Percentiles rank a stretch among this genome's conserved stretches.
phyloP scores from a whole-genome alignment of 1,284 basidiomycete species.

The Microbotryum saponariae region DNA sequence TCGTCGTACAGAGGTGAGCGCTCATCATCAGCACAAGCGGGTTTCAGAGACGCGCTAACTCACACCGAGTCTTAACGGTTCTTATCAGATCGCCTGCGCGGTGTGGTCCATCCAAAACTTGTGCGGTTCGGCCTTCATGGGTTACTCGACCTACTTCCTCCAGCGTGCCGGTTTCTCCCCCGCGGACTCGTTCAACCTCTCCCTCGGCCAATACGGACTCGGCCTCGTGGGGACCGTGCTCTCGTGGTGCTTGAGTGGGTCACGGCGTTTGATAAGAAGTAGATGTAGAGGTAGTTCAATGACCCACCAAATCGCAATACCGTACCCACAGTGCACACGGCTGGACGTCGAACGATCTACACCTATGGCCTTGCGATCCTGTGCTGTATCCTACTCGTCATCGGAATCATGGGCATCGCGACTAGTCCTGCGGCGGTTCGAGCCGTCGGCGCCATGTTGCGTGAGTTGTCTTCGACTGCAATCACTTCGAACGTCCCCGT shows the following conservation, averaged over 20 bases:
- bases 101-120: slow-evolving; percentile 35
- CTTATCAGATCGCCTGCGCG: slow-evolving; percentile 3
- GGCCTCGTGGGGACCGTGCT: slow-evolving; percentile 42
- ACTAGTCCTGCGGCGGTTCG: slow-evolving; percentile 29
- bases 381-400: slow-evolving; percentile 45
- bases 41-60: neutral
- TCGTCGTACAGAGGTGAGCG: slow-evolving; percentile 44
- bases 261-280: no score
- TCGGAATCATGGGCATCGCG: slow-evolving; percentile 46
- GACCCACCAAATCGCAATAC: no score
- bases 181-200: slow-evolving; percentile 42
- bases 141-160: slow-evolving; percentile 40
- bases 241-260: slow-evolving; percentile 42
- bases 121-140: slow-evolving; percentile 32
- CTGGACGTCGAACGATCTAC: slow-evolving; percentile 47
- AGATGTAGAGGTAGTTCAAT: no score
- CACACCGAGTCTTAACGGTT: neutral
- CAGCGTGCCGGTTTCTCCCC: slow-evolving; percentile 44
- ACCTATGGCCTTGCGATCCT: slow-evolving; percentile 45
- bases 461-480: no score
- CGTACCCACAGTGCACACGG: slow-evolving; percentile 28
- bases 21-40: slow-evolving; percentile 2
- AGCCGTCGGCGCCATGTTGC: slow-evolving; percentile 44
- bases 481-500: no score
- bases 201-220: slow-evolving; percentile 42